These are phyloP conservation scores for Solanum hybrid DNA, from an alignment of 305 asterid species.

Conservation along the genomic window DNA sequence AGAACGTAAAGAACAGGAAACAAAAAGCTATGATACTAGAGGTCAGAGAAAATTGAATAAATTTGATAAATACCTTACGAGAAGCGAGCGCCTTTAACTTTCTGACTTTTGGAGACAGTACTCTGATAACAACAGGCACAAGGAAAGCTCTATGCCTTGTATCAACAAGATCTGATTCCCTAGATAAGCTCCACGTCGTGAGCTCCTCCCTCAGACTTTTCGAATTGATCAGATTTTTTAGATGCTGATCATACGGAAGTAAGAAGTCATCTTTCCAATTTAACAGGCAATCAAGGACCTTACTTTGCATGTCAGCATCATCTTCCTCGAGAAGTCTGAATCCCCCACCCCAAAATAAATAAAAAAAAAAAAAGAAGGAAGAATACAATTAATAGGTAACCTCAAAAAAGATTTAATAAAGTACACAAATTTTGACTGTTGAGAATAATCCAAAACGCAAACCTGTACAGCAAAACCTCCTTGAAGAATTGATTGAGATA, in stretches of 20 bases:
- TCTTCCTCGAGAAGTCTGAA: constrained; percentile 82
- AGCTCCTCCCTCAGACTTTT: constrained; percentile 78
- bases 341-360: constrained; percentile 5
- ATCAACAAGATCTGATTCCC: constrained; percentile 51
- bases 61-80: constrained; percentile 52
- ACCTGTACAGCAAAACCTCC: constrained; percentile 80
- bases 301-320: constrained; percentile 78
- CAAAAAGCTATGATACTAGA: not conserved
- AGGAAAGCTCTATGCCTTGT: constrained; percentile 52
- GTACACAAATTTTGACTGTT: not conserved
- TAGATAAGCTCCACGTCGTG: constrained; percentile 83
- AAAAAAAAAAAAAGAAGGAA: not conserved
- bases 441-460: constrained; percentile 9
- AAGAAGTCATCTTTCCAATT: constrained; percentile 84
- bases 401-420: not conserved
- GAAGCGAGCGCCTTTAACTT: constrained; percentile 67
- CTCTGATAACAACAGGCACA: constrained; percentile 67
- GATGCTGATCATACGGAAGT: constrained; percentile 64
- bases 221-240: constrained; percentile 57
- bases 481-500: constrained; percentile 48
- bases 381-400: not conserved
- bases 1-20: not conserved
- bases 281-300: constrained; percentile 85
- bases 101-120: constrained; percentile 77
- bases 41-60: not conserved